Evolutionary conservation across 805 yeast genomes (phyloP), one percentile per base, ranked within the genome.

Genomic region (Yamadazyma tumulicola): DNA sequence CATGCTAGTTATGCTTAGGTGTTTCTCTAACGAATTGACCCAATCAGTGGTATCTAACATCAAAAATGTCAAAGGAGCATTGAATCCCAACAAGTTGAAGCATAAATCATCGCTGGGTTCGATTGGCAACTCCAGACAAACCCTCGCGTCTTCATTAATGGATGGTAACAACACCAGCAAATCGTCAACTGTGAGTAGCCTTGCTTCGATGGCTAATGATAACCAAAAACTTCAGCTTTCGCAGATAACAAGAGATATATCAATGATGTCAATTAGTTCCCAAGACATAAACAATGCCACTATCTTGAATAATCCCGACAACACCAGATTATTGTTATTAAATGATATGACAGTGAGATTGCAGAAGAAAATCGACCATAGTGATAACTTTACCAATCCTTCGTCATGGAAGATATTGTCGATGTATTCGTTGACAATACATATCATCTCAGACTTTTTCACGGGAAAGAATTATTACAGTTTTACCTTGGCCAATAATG

Each of bases 361-460:
- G 17, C 73, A 67, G 38, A 53, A 52, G 37, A 67, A 63, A 32
- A 34, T 57, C 33, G 64, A 57, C 28, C 37, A 54, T 2, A 50
- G 52, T 32, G 53, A 48, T 3, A 46, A 48, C 16, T 49, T 63
- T 19, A 51, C 54, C 29, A 52, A 48, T 34, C 61, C 66, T n/a
- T 63, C 70, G 3, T 59, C 71, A 1, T 67, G 73, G 73, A 54
- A 63, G 26, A 59, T 67, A 7, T 43, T 67, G 15, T 55, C 69
- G 1, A 67, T 67, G 73, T 66, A 48, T 39, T 38, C 55, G 11
- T 50, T 66, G 35, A 49, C 48, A 16, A 43, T 67, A 12, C 51
- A 41, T 38, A 46, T 57, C 31, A 49, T 64, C 1, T 36, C 55
- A n/a, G 65, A 60, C n/a, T 35, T 32, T 10, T 39, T 48, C 32